Evolutionary conservation across 306 rosid species (phyloP).

Genomic region (Begonia peltatifolia): DNA sequence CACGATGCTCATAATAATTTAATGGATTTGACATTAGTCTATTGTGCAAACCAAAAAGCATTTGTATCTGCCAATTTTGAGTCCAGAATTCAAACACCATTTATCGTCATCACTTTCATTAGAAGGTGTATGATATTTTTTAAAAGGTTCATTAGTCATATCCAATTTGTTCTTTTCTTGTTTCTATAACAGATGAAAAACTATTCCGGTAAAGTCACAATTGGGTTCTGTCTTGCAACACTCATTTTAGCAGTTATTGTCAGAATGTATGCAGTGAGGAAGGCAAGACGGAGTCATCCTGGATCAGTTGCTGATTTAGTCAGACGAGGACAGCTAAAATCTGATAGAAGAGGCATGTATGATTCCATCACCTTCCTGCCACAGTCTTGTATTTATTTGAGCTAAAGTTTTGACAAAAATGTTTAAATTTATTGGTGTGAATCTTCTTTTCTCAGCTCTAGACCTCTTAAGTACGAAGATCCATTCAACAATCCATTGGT

Average conservation of each 20-base stretch:
- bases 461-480: constrained; percentile 81
- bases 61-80: too few relatives aligned
- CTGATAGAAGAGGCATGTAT: constrained; percentile 99
- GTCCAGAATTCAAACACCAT: too few relatives aligned
- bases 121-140: too few relatives aligned
- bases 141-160: not conserved
- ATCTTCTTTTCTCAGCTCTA: constrained; percentile 32
- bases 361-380: constrained; percentile 24
- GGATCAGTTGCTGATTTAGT: constrained; percentile 94
- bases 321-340: constrained; percentile 90
- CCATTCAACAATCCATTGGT: constrained; percentile 88
- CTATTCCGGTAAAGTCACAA: constrained; percentile 30
- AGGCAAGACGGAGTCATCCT: constrained; percentile 33
- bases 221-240: constrained; percentile 51
- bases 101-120: too few relatives aligned
- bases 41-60: not conserved
- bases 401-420: not conserved
- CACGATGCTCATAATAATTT: not conserved
- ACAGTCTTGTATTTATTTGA: not conserved
- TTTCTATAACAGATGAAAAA: constrained; percentile 20
- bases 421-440: not conserved
- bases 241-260: constrained; percentile 27
- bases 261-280: constrained; percentile 25
- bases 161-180: not conserved
- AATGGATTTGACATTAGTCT: not conserved